Evolutionary conservation across 768 basidiomycete species (phyloP).

Genomic region (Harrya chromipes): DNA sequence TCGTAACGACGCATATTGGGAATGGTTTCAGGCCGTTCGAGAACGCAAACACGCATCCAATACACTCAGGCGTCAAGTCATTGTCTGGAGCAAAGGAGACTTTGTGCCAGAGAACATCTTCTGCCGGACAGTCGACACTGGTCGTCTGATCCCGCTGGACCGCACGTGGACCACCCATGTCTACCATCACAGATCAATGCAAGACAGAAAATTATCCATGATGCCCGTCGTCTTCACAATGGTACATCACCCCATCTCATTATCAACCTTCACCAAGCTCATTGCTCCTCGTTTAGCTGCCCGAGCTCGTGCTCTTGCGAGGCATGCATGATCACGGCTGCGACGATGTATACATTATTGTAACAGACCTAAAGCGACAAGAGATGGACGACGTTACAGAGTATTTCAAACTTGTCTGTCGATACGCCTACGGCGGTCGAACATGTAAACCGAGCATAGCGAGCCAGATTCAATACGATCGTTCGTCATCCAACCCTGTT

Average conservation of each 20-base stretch:
- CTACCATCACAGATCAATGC: conserved; percentile 74
- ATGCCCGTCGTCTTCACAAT: conserved; percentile 81
- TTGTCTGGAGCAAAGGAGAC: conserved; percentile 60
- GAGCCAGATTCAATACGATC: conserved; percentile 65
- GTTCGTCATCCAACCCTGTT: conserved; percentile 39
- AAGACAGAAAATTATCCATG: conserved; percentile 69
- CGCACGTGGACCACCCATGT: conserved; percentile 81
- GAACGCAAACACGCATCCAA: conserved; percentile 60
- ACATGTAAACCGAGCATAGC: conserved; percentile 63
- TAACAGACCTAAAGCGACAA: conserved; percentile 73
- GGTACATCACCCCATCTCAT: conserved; percentile 38
- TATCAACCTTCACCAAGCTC: neutral
- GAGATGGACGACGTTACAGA: conserved; percentile 81
- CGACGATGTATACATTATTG: conserved; percentile 76
- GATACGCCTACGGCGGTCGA: conserved; percentile 59
- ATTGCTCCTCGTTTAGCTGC: conserved; percentile 44
- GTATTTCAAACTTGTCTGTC: conserved; percentile 74
- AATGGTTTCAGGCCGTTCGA: conserved; percentile 71
- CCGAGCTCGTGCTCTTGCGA: conserved; percentile 74
- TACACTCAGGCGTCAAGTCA: conserved; percentile 48
- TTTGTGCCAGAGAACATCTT: conserved; percentile 80
- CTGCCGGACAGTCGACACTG: conserved; percentile 74
- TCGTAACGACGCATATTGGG: conserved; percentile 69
- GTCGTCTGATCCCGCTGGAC: conserved; percentile 74
- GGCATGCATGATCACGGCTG: conserved; percentile 81